Evolutionary conservation across 1,284 basidiomycete species (phyloP), one percentile per base, ranked within the genome.

Genomic region (Mycena citricolor): DNA sequence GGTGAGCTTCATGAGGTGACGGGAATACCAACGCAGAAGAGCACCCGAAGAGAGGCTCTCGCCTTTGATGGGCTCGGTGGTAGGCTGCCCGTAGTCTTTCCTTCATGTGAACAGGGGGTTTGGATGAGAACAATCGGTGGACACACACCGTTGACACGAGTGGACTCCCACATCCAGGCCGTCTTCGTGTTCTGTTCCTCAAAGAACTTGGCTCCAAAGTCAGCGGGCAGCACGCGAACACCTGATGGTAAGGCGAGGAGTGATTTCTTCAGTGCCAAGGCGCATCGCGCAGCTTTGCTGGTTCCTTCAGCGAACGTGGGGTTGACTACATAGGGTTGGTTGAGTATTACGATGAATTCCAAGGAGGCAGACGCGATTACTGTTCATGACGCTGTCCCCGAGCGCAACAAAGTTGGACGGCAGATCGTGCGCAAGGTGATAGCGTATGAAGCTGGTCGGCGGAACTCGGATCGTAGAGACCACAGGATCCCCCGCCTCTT

Each of bases 401-500:
- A 61, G 4, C 4, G 56, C 57, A 17, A 59, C 34, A 30, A 51
- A 59, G 35, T 61, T 60, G 7, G 47, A 42, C 10, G 58, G 59
- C 4, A 60, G 40, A 21, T 53, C 34, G 13, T 37, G 39, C n/a
- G 42, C 55, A 11, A 22, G 41, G 32, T 57, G 52, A 34, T 58
- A 59, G 10, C 42, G 48, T 8, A 57, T 20, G 16, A 52, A 56
- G 5, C 46, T 32, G 5, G 54, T 43, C 8, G 43, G 46, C 11
- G n/a, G n/a, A n/a, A n/a, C n/a, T n/a, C 52, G 48, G 3, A 44
- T 2, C 13, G 25, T 26, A 4, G 42, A 21, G 11, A 41, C 32
- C 10, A 39, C 36, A 1, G 54, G 29, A 4, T 54, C 51, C 10
- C 53, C 24, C 26, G 53, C 35, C 30, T 55, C 46, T 16, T 57